Percentiles rank a stretch among this genome's conserved stretches.
Evolutionary conservation across 2,329 filamentous ascomycete species (phyloP).

Genomic region (Penicillium sp.): DNA sequence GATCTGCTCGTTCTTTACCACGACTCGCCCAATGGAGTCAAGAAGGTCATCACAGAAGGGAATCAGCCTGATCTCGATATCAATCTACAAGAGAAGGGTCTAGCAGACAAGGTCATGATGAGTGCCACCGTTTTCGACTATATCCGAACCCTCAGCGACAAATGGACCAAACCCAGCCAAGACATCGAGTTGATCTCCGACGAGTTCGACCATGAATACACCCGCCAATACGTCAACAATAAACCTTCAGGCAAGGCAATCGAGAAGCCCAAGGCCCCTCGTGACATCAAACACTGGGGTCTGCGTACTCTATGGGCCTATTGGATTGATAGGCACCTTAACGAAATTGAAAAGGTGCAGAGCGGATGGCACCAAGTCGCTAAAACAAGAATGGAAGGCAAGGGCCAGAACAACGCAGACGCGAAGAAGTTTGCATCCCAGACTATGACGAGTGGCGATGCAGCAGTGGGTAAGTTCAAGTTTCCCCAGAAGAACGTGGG

Average conservation of each 20-base stretch:
- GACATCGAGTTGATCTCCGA: slow-evolving; percentile 10
- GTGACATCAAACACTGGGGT: slow-evolving; percentile 1
- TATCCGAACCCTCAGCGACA: slow-evolving; percentile 2
- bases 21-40: slow-evolving; percentile 4
- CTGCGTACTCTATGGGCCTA: slow-evolving; percentile 12
- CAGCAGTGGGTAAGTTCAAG: slow-evolving; percentile 8
- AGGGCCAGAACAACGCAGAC: slow-evolving; percentile 7
- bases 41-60: slow-evolving; percentile 11
- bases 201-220: slow-evolving; percentile 11
- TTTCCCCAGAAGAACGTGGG: slow-evolving; percentile 8
- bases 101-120: slow-evolving; percentile 12
- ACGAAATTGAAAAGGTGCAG: neutral
- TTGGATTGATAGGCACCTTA: slow-evolving; percentile 8
- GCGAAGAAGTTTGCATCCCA: slow-evolving; percentile 6
- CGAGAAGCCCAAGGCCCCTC: neutral
- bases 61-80: neutral
- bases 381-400: neutral
- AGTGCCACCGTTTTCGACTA: slow-evolving; percentile 12
- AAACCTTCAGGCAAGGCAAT: slow-evolving; percentile 4
- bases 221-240: neutral
- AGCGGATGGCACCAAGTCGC: neutral
- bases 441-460: slow-evolving; percentile 8
- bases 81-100: neutral
- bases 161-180: slow-evolving; percentile 10
- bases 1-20: slow-evolving; percentile 3